A percentile compares a stretch with the other conserved stretches of the same genome.
phyloP scores from a whole-genome alignment of 192 early-diverging fungal genomes.

The Tieghemiomyces parasiticus region DNA sequence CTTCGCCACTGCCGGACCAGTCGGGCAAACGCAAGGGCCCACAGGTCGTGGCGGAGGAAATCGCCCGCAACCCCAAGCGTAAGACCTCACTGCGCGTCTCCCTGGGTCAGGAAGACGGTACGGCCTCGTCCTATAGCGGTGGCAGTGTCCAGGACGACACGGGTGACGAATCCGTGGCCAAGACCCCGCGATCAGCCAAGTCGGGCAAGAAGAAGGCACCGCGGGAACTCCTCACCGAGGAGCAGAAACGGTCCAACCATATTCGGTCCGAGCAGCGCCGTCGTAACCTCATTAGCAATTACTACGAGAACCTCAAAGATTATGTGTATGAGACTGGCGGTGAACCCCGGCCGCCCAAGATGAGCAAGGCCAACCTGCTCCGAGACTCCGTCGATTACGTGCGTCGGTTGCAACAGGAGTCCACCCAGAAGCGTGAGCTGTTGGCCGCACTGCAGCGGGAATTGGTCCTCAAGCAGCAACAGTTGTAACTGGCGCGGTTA shows the following conservation, averaged over 20 bases:
- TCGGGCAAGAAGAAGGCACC: background rate
- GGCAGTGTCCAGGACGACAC: background rate
- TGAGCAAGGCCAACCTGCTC: slow-evolving; percentile 5
- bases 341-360: background rate
- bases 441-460: background rate
- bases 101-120: background rate
- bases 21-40: slow-evolving; percentile 3
- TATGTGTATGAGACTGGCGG: background rate
- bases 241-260: slow-evolving; percentile 59
- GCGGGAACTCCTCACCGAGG: slow-evolving; percentile 50
- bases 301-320: background rate
- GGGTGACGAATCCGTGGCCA: background rate
- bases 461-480: background rate
- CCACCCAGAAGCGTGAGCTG: background rate
- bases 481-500: too few species aligned
- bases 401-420: slow-evolving; percentile 1
- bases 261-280: slow-evolving; percentile 63
- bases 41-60: background rate
- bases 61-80: background rate
- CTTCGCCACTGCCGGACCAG: background rate
- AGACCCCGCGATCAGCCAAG: background rate
- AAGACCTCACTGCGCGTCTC: background rate
- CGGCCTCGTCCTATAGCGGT: background rate
- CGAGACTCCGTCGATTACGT: background rate
- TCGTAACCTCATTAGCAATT: slow-evolving; percentile 35